Evolutionary conservation across 2,329 filamentous ascomycete species (phyloP), one percentile per base, ranked within the genome.

Genomic region (Fusarium pseudonygamai): DNA sequence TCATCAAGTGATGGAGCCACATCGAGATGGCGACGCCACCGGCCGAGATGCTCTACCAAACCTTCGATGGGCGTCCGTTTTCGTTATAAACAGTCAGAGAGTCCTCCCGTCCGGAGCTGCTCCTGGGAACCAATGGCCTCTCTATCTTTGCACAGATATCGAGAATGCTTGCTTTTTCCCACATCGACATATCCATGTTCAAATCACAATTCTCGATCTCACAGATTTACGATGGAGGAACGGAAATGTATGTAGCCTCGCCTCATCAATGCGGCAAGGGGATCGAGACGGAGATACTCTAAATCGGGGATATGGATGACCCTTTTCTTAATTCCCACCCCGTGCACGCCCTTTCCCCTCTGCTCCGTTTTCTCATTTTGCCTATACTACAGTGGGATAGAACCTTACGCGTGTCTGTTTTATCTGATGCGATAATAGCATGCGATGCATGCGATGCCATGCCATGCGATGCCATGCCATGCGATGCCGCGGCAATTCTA

Each of bases 1-100:
- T 40, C 46, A 58, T 72, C 64, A 74, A 66, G 64, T 74, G 68
- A 72, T 50, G 53, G 47, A 53, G n/a, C 56, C 58, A 59, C 58
- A 76, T 77, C 75, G 69, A 73, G 73, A 77, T 77, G 64, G 50
- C 56, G 60, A 71, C 69, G 73, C 75, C 75, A 74, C 69, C 55
- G 39, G 55, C 58, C 49, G 59, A 73, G 72, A 75, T 77, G 69
- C 69, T 73, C 63, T 62, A 46, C 73, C 63, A 72, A 69, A 69
- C 56, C 61, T 60, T 67, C 72, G 75, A 77, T 75, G 72, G 40
- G 57, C 60, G 13, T 67, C 45, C n/a, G 60, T 61, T 61, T 50
- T 75, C 32, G 49, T 52, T 58, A 20, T 47, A 30, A 39, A 37
- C 24, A 59, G 34, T 46, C 39, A 24, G 15, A 20, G 30, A 59